Evolutionary conservation across 306 rosid species (phyloP), one percentile per base, ranked within the genome.

Genomic region (Luffa acutangula): DNA sequence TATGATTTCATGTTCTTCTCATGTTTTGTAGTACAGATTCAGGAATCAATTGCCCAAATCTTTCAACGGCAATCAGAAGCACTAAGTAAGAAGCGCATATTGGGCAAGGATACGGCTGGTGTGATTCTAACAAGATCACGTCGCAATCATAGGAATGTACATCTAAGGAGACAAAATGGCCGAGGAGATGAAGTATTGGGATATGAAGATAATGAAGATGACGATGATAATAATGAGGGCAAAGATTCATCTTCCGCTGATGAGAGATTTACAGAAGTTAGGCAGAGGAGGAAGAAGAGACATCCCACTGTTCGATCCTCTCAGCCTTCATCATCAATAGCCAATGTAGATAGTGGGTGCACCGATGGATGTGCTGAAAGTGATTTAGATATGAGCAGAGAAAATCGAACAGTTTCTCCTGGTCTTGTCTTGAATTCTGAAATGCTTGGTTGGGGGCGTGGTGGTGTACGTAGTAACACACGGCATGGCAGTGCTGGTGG

Each of bases 31-130:
- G 65, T 80, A 53, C 85, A 88, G 91, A 83, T 88, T 57, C 91
- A 88, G 77, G 88, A 84, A 25, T 88, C 91, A 70, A 88, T 88
- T 84, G 91, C 91, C n/a, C 87, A 86, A 74, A 91, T 90, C 52
- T 87, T 91, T 84, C 94, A 90, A 81, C 88, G 96, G 66, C 98
- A 92, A 83, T 88, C 97, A 63, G 98, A 94, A 86, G 98, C 98
- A 81, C 83, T 94, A 48, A 89, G 81, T 70, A 92, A 91, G 87
- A 90, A 89, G 80, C 98, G 91, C 42, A 8, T 83, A 25, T 34
- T 77, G 13, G 90, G 87, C n/a, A 92, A 85, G 80, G 96, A 94
- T 82, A 76, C 89, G 31, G 81, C 85, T 9, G 85, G 87, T 45
- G 45, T 86, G 80, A 85, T 78, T 86, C 80, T 56, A 57, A 83